Conservation (phyloP, 176 grass and related monocot genomes). For the Microstegium vimineum region DNA sequence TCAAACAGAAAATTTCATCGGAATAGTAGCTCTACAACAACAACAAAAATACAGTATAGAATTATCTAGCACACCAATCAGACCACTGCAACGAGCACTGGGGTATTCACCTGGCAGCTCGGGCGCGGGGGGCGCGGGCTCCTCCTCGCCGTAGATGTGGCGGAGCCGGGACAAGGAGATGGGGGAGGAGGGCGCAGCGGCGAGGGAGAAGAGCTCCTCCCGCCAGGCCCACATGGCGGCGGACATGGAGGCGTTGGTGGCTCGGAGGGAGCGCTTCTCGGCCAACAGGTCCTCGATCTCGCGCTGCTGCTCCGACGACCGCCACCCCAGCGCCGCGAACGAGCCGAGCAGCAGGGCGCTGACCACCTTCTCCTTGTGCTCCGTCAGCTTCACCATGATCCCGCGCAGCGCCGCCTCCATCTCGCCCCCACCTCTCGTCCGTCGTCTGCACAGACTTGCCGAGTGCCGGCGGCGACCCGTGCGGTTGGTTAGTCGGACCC, state of each 20-base stretch:
- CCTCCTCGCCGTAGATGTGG: constrained; percentile 75
- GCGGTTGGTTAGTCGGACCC: neutral
- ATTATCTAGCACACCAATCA: neutral
- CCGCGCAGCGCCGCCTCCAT: constrained; percentile 57
- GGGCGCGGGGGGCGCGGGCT: neutral
- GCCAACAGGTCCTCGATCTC: constrained; percentile 67
- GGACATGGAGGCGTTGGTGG: constrained; percentile 52
- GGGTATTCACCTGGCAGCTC: constrained; percentile 14
- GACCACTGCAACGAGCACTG: neutral
- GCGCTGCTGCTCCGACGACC: constrained; percentile 62
- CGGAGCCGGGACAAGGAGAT: constrained; percentile 68
- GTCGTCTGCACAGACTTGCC: neutral
- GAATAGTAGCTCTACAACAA: neutral
- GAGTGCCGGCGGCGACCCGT: neutral
- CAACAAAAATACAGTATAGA: neutral
- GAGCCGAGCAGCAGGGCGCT: constrained; percentile 54
- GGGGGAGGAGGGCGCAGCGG: constrained; percentile 44
- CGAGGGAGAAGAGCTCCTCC: constrained; percentile 70
- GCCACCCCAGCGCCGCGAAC: constrained; percentile 45
- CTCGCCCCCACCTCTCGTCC: neutral
- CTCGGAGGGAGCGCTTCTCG: constrained; percentile 57
- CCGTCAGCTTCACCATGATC: constrained; percentile 39
- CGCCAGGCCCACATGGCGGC: constrained; percentile 71
- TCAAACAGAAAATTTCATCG: neutral
- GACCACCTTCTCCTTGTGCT: constrained; percentile 50